Conservation (phyloP, 2,329 filamentous ascomycete genomes). For the Clarireedia monteithiana region DNA sequence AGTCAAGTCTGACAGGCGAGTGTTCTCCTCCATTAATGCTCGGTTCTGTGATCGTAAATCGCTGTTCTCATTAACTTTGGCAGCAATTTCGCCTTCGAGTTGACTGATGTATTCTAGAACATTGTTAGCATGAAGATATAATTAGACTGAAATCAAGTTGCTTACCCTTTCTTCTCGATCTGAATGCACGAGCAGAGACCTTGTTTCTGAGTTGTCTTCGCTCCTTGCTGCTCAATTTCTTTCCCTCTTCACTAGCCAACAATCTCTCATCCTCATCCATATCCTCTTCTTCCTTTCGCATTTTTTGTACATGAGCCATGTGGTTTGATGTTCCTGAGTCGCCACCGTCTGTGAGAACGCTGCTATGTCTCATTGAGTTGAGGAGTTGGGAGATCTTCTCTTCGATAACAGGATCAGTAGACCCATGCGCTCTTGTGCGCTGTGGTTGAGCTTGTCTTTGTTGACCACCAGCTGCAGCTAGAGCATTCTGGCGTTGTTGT, state of each 20-base stretch:
- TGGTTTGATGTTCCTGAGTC: slow-evolving; percentile 35
- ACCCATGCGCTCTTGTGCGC: slow-evolving; percentile 29
- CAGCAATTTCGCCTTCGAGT: slow-evolving; percentile 81
- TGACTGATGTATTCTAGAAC: slow-evolving; percentile 89
- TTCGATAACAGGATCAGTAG: slow-evolving; percentile 66
- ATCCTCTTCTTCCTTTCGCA: slow-evolving; percentile 92
- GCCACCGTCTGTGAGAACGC: slow-evolving; percentile 48
- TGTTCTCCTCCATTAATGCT: slow-evolving; percentile 77
- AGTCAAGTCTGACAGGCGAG: slow-evolving; percentile 68
- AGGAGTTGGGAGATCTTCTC: slow-evolving; percentile 91
- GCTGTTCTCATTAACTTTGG: slow-evolving; percentile 75
- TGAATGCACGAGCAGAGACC: slow-evolving; percentile 94
- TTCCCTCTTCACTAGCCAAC: slow-evolving; percentile 92
- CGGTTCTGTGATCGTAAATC: slow-evolving; percentile 76
- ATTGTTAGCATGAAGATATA: slow-evolving; percentile 39
- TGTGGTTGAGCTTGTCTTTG: slow-evolving; percentile 36
- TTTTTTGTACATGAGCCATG: slow-evolving; percentile 60
- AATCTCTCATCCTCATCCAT: slow-evolving; percentile 98
- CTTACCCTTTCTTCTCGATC: slow-evolving; percentile 95
- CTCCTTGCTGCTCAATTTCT: slow-evolving; percentile 98
- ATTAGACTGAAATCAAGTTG: slow-evolving; percentile 6
- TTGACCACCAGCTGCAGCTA: slow-evolving; percentile 30
- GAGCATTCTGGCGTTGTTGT: slow-evolving; percentile 41
- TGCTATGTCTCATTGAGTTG: slow-evolving; percentile 74
- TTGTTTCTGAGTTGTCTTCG: slow-evolving; percentile 97